These are phyloP conservation scores for Cnidoscolus chayamansa DNA, from an alignment of 441 rosid species.

Conservation along the genomic window DNA sequence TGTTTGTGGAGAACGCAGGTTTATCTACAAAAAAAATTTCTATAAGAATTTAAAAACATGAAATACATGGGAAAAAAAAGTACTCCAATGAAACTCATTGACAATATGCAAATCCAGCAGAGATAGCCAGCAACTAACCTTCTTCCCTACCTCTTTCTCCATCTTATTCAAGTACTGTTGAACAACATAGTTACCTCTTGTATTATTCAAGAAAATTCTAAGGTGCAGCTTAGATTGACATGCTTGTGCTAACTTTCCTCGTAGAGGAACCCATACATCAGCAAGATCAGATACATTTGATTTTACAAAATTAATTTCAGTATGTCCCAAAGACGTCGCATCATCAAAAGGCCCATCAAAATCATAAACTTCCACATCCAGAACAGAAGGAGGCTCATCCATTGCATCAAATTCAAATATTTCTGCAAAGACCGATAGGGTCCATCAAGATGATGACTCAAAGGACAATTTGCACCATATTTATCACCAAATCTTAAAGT, in stretches of 20 bases:
- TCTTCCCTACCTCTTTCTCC: conserved; percentile 99
- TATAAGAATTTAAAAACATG: conserved; percentile 3
- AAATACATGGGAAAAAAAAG: conserved; percentile 7
- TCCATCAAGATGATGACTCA: conserved; percentile 15
- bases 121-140: conserved; percentile 44
- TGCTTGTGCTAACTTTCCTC: conserved; percentile 86
- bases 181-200: conserved; percentile 77
- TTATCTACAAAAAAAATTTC: conserved; percentile 48
- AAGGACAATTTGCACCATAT: conserved; percentile 13
- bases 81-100: background rate
- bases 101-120: conserved; percentile 16
- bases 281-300: conserved; percentile 79
- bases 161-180: conserved; percentile 82
- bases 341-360: conserved; percentile 94
- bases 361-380: conserved; percentile 86
- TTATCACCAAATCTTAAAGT: conserved; percentile 3
- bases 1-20: conserved; percentile 89
- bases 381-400: conserved; percentile 93
- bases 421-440: conserved; percentile 49
- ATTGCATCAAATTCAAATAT: conserved; percentile 97
- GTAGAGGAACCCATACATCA: conserved; percentile 86
- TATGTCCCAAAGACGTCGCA: conserved; percentile 78
- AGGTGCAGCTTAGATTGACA: conserved; percentile 89
- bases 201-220: conserved; percentile 84
- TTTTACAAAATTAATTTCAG: conserved; percentile 83